These are phyloP conservation scores for Cordyceps militaris DNA, from an alignment of 2,329 filamentous ascomycete genomes.

Conservation along the genomic window DNA sequence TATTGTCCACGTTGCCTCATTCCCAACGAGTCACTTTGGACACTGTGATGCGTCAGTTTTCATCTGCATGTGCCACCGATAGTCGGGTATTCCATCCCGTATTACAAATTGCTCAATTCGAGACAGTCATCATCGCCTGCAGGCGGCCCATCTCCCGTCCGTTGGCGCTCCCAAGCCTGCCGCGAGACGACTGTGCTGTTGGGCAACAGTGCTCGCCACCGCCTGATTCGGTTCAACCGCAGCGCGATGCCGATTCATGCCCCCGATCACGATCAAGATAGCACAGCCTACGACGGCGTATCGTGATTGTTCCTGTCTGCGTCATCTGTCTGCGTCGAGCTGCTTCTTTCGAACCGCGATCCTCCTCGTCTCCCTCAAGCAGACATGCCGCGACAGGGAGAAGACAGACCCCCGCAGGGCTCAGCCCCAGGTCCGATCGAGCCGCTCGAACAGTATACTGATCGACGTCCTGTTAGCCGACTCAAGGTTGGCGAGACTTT, in stretches of 20 bases:
- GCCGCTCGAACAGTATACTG: not conserved
- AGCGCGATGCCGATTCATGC: not conserved
- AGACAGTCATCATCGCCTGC: not conserved
- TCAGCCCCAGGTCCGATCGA: not conserved
- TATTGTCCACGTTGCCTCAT: not conserved
- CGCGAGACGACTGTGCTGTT: not conserved
- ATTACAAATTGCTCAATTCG: not conserved
- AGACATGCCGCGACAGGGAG: constrained; percentile 3
- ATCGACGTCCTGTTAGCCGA: not conserved
- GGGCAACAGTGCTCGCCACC: not conserved
- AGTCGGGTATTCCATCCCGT: not conserved
- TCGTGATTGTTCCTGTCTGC: not conserved
- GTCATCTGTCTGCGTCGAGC: not conserved
- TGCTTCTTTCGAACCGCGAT: not conserved
- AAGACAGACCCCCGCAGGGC: not conserved
- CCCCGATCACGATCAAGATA: not conserved
- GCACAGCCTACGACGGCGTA: not conserved
- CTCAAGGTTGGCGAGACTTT: constrained; percentile 9
- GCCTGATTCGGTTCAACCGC: not conserved
- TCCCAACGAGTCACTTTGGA: not conserved
- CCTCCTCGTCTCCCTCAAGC: not conserved
- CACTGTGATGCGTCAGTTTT: not conserved
- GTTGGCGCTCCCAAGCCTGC: not conserved
- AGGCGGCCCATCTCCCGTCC: not conserved
- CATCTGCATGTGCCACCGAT: not conserved